Evolutionary conservation across 495 filamentous ascomycete species (phyloP).

Genomic region (Neurospora hispaniola): DNA sequence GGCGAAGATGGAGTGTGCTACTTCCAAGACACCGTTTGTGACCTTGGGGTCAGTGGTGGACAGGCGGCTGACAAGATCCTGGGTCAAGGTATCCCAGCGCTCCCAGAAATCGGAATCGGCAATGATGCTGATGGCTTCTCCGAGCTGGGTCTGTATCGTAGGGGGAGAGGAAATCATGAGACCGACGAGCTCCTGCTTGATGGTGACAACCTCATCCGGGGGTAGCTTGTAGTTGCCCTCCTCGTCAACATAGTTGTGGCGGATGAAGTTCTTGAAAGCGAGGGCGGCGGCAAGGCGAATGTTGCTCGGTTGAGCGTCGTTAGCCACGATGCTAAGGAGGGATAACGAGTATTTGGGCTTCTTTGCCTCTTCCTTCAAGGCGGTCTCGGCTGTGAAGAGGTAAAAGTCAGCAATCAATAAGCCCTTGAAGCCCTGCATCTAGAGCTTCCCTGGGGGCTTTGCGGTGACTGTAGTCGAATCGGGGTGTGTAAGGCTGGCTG

Average conservation of each 20-base stretch:
- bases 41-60: constrained; percentile 62
- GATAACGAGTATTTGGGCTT: constrained; percentile 79
- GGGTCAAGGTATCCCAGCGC: constrained; percentile 82
- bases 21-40: constrained; percentile 90
- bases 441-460: background rate
- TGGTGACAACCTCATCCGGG: constrained; percentile 65
- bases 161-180: constrained; percentile 89
- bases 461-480: background rate
- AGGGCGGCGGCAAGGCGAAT: constrained; percentile 83
- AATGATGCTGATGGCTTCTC: constrained; percentile 92
- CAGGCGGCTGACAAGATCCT: constrained; percentile 80
- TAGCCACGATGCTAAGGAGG: constrained; percentile 79
- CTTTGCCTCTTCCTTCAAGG: constrained; percentile 61
- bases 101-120: constrained; percentile 97
- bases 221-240: constrained; percentile 85
- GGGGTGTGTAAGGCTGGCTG: background rate
- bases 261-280: constrained; percentile 97
- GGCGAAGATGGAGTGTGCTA: constrained; percentile 96
- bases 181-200: constrained; percentile 89
- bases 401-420: background rate
- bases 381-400: constrained; percentile 58
- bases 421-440: background rate
- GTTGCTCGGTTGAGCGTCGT: constrained; percentile 53
- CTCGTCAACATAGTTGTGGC: constrained; percentile 84
- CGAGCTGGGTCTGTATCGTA: constrained; percentile 82